phyloP scores from a whole-genome alignment of 2,329 filamentous ascomycete genomes.

The Alternaria dauci region DNA sequence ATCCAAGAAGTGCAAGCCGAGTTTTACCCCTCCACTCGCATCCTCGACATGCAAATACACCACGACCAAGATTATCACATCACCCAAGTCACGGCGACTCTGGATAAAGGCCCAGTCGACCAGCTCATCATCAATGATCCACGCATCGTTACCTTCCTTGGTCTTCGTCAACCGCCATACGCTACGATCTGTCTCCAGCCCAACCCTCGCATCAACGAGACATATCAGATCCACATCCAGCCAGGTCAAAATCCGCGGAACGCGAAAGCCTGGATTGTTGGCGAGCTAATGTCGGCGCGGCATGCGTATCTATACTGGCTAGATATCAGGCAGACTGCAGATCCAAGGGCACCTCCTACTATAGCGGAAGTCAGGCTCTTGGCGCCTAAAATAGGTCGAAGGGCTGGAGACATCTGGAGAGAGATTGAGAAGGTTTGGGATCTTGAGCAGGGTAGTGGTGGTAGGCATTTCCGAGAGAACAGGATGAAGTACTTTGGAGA shows the following conservation, averaged over 20 bases:
- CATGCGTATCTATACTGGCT: conserved; percentile 31
- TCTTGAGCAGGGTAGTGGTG: conserved; percentile 19
- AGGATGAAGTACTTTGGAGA: conserved; percentile 19
- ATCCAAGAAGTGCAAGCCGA: conserved; percentile 26
- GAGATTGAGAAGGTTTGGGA: conserved; percentile 25
- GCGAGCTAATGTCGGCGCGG: conserved; percentile 21
- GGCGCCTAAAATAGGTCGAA: conserved; percentile 11
- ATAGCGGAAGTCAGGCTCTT: conserved; percentile 18
- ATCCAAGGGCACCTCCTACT: conserved; percentile 17
- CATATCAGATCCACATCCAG: conserved; percentile 17
- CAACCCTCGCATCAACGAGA: conserved; percentile 13
- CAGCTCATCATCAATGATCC: conserved; percentile 24
- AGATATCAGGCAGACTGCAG: conserved; percentile 11
- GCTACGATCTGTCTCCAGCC: not conserved
- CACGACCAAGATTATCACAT: conserved; percentile 1
- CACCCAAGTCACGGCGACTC: conserved; percentile 21
- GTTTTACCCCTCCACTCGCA: conserved; percentile 17
- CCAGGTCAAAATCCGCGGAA: conserved; percentile 1
- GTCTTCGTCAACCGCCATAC: conserved; percentile 13
- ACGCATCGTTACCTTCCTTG: conserved; percentile 19
- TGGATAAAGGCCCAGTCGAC: conserved; percentile 25
- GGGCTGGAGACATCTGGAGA: conserved; percentile 20
- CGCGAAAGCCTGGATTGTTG: conserved; percentile 17
- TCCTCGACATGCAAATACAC: conserved; percentile 19
- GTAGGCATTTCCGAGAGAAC: conserved; percentile 12